Percentiles rank a stretch among this genome's conserved stretches.
Conservation (phyloP, 768 basidiomycete species). For the Royoungia palumana region DNA sequence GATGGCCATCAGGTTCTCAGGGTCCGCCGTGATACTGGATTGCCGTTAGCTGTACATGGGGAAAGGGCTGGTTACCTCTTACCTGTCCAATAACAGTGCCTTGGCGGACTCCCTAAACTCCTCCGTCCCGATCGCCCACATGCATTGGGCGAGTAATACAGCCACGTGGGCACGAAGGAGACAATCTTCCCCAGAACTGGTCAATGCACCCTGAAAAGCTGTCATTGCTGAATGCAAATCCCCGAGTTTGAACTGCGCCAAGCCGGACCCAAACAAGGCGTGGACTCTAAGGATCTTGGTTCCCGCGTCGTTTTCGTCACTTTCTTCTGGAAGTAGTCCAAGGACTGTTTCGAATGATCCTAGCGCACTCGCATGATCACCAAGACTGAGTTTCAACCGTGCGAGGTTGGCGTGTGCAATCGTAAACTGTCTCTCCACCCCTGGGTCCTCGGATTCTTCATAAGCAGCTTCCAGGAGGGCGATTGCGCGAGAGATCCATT, state of each 20-base stretch:
- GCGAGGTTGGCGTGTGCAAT: slow-evolving; percentile 82
- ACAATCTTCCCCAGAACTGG: slow-evolving; percentile 46
- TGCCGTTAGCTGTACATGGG: slow-evolving; percentile 13
- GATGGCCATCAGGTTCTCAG: slow-evolving; percentile 77
- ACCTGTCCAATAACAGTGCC: slow-evolving; percentile 80
- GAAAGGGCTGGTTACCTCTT: slow-evolving; percentile 17
- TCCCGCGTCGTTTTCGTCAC: slow-evolving; percentile 30
- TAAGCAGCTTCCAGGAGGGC: slow-evolving; percentile 78
- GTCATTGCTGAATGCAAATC: slow-evolving; percentile 61
- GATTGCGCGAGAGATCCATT: slow-evolving; percentile 60
- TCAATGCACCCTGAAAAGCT: slow-evolving; percentile 65
- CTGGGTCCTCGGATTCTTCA: slow-evolving; percentile 79
- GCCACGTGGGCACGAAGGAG: slow-evolving; percentile 62
- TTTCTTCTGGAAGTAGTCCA: slow-evolving; percentile 60
- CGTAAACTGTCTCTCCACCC: slow-evolving; percentile 73
- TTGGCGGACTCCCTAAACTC: slow-evolving; percentile 79
- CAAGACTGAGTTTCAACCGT: slow-evolving; percentile 62
- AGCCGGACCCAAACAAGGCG: slow-evolving; percentile 64
- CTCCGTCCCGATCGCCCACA: slow-evolving; percentile 79
- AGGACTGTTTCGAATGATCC: slow-evolving; percentile 71
- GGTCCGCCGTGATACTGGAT: slow-evolving; percentile 69
- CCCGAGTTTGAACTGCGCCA: slow-evolving; percentile 66
- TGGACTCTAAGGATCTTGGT: slow-evolving; percentile 52
- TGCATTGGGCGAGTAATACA: slow-evolving; percentile 76
- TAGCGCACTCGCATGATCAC: slow-evolving; percentile 56